Base-by-base conservation (phyloP, 495 filamentous ascomycete genomes). In the Chaetomium cochliodes region DNA sequence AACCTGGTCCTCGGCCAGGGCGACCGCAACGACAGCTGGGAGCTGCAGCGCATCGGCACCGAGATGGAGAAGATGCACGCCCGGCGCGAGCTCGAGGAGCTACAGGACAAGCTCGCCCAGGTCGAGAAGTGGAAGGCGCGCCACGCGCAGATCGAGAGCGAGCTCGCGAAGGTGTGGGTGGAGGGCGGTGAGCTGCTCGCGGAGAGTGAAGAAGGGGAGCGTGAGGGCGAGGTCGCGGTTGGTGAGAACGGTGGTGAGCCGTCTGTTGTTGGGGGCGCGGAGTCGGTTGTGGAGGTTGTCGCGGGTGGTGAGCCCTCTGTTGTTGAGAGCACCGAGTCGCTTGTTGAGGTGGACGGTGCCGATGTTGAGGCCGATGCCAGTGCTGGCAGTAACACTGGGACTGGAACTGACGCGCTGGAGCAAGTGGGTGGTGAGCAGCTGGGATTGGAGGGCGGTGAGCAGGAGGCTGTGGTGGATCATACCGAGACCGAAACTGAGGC, bases 1-100 rank as follows among this genome's bases (percentile, higher is more conserved):
- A 94, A 92, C 66, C 84, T 99, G 2, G 88, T 86, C 28, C 85
- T 99, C 25, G 91, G 92, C 7, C 75, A 88, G 23, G 91, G 90
- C 46, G 84, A 86, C 16, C 77, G 80, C 62, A 84, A 82, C 30
- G 78, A 81, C 65, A 85, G 87, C 67, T 98, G 93, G 92, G 89
- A 91, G 63, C 88, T 96, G 70, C 90, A 97, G 71, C 82, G 92
- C 51, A 97, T 99, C 65, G 96, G 96, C 49, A 97, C 92, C 0
- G 89, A 90, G 72, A 82, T 87, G 69, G 96, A 99, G 81, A 94
- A 93, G 77, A 87, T 91, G 70, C 87, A 88, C 9, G 93, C 96
- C 2, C 92, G 96, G 80, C 87, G 87, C 69, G 96, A 99, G 75
- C 76, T 99, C 49, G 82, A 88, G 56, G 91, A 94, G 67, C 79